A percentile compares a stretch with the other conserved stretches of the same genome.
phyloP scores from a whole-genome alignment of 768 basidiomycete genomes.

The Thelephora aurantiotincta region DNA sequence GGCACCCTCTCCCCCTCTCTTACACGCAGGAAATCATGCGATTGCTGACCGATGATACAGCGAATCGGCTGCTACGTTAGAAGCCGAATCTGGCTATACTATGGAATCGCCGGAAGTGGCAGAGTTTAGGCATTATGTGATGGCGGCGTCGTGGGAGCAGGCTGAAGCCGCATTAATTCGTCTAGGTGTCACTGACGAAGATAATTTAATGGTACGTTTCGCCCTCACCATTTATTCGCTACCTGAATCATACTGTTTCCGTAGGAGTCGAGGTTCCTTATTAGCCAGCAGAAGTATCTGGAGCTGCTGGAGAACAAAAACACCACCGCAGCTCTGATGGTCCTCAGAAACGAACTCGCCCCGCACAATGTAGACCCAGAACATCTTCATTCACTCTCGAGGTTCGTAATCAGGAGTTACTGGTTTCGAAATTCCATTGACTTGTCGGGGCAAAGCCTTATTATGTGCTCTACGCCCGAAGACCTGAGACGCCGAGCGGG shows the following conservation, averaged over 20 bases:
- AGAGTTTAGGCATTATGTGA: conserved; percentile 66
- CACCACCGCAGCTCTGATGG: conserved; percentile 69
- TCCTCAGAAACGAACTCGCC: conserved; percentile 80
- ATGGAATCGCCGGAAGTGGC: conserved; percentile 69
- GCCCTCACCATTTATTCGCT: background rate
- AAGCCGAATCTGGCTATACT: conserved; percentile 85
- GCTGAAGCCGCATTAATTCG: conserved; percentile 57
- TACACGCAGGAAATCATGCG: conserved; percentile 6
- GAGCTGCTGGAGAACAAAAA: conserved; percentile 77
- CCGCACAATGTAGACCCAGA: conserved; percentile 70
- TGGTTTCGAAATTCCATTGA: conserved; percentile 6
- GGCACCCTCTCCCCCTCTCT: conserved; percentile 6
- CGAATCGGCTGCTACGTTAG: conserved; percentile 77
- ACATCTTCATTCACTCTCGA: conserved; percentile 75
- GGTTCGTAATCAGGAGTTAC: conserved; percentile 27
- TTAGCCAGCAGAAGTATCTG: conserved; percentile 92
- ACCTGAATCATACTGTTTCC: background rate
- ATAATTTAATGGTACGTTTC: conserved; percentile 50
- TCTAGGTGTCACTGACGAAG: conserved; percentile 55
- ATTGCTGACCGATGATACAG: conserved; percentile 25
- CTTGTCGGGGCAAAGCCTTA: conserved; percentile 35
- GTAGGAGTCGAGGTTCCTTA: conserved; percentile 74
- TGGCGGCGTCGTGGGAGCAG: conserved; percentile 69
- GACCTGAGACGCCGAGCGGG: conserved; percentile 69
- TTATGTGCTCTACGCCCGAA: conserved; percentile 83